These are phyloP conservation scores for Caryopteris hybrid DNA, from an alignment of 305 asterid species.

Conservation along the genomic window DNA sequence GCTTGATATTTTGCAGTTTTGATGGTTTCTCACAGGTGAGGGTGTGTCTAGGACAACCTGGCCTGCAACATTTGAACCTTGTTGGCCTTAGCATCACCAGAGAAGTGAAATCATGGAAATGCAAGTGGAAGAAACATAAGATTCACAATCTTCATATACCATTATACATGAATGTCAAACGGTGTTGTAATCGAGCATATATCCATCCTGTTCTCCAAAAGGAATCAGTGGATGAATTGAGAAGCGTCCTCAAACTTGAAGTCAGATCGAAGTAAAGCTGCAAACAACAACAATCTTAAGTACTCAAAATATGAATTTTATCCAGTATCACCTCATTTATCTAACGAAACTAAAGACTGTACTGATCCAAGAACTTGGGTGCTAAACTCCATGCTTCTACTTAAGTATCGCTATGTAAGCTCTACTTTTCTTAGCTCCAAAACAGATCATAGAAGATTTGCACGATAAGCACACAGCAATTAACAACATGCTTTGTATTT, in stretches of 20 bases:
- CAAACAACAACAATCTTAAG: slow-evolving; percentile 23
- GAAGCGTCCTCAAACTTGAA: slow-evolving; percentile 76
- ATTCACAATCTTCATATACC: slow-evolving; percentile 39
- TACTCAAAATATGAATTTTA: not conserved
- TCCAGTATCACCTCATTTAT: not conserved
- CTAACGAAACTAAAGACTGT: not conserved
- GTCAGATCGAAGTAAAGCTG: slow-evolving; percentile 75
- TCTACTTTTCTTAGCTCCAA: too few relatives aligned
- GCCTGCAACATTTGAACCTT: slow-evolving; percentile 48
- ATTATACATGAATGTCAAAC: slow-evolving; percentile 66
- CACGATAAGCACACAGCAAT: not conserved
- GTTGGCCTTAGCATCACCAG: slow-evolving; percentile 7
- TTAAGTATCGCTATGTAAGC: too few relatives aligned
- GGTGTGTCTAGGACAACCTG: slow-evolving; percentile 73
- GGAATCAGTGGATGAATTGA: slow-evolving; percentile 61
- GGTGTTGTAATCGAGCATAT: slow-evolving; percentile 71
- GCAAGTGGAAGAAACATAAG: not conserved
- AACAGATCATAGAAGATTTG: too few relatives aligned
- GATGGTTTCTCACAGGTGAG: slow-evolving; percentile 40
- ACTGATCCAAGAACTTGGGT: not conserved
- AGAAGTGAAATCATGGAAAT: slow-evolving; percentile 4
- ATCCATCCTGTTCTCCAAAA: slow-evolving; percentile 97
- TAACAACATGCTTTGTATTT: slow-evolving; percentile 7
- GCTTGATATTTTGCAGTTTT: slow-evolving; percentile 58
- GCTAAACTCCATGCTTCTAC: not conserved